These are phyloP conservation scores for Datisca glomerata DNA, from an alignment of 306 rosid species.

Conservation along the genomic window DNA sequence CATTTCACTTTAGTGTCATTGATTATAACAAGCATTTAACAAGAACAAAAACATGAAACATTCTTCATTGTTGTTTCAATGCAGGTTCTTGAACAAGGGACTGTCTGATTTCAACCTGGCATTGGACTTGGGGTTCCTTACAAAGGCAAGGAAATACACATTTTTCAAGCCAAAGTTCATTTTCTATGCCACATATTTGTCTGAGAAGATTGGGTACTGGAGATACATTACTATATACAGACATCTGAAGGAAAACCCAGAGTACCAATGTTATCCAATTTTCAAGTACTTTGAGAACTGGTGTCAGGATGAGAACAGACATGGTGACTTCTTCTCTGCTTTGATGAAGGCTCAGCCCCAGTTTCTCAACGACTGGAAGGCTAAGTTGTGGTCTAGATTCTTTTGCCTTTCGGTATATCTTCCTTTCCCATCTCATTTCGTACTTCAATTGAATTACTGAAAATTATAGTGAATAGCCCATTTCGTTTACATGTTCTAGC, in stretches of 20 bases:
- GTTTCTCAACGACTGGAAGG: conserved; percentile 98
- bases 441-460: too few relatives aligned
- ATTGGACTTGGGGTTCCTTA: conserved; percentile 95
- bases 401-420: conserved; percentile 83
- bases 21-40: too few relatives aligned
- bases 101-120: conserved; percentile 95
- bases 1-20: too few relatives aligned
- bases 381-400: conserved; percentile 90
- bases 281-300: conserved; percentile 98
- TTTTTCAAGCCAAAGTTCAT: conserved; percentile 97
- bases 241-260: conserved; percentile 82
- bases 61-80: conserved; percentile 1
- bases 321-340: conserved; percentile 97
- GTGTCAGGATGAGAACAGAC: conserved; percentile 99
- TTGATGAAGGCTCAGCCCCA: conserved; percentile 99
- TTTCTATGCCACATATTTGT: conserved; percentile 92
- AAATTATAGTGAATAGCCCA: too few relatives aligned
- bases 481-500: too few relatives aligned
- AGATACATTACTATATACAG: conserved; percentile 95
- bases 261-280: conserved; percentile 93
- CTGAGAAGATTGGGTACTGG: conserved; percentile 99
- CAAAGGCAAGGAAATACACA: conserved; percentile 94
- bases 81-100: conserved; percentile 94
- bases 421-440: too few relatives aligned
- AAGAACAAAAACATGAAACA: too few relatives aligned